Percentiles rank a stretch among this genome's conserved stretches.
These are phyloP conservation scores for Trametes hirsuta DNA, from an alignment of 1,284 basidiomycete genomes.

Conservation along the genomic window DNA sequence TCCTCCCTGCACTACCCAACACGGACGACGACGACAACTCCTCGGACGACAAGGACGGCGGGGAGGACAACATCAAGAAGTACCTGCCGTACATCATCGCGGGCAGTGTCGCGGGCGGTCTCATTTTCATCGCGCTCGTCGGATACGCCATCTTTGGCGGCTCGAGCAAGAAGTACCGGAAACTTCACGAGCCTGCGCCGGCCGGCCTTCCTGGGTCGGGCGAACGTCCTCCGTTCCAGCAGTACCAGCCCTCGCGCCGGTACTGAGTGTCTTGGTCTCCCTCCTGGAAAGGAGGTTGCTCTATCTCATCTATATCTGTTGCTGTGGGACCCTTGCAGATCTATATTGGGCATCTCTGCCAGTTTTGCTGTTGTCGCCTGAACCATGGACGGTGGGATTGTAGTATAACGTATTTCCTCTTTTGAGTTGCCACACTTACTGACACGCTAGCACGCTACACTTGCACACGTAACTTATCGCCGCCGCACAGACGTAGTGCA, in stretches of 20 bases:
- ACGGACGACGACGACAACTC: constrained; percentile 16
- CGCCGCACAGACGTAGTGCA: not conserved
- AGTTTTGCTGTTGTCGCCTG: not conserved
- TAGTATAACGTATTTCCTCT: not conserved
- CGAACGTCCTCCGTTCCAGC: constrained; percentile 33
- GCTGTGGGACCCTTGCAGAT: not conserved
- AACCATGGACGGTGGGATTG: constrained; percentile 11
- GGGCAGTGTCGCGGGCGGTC: constrained; percentile 30
- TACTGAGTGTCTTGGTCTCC: constrained; percentile 21
- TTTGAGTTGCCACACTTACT: not conserved
- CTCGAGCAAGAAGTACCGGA: constrained; percentile 40
- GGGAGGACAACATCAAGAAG: constrained; percentile 29
- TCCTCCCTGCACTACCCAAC: constrained; percentile 49
- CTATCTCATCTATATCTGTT: not conserved
- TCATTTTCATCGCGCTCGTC: constrained; percentile 28
- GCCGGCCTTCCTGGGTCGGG: constrained; percentile 26
- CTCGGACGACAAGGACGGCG: constrained; percentile 1
- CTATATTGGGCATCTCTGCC: not conserved
- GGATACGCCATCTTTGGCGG: constrained; percentile 31
- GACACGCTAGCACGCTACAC: not conserved
- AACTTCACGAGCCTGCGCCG: constrained; percentile 36
- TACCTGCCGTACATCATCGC: constrained; percentile 38
- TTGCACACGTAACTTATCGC: constrained; percentile 13
- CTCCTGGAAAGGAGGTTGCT: not conserved
- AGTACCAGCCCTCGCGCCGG: constrained; percentile 33